phyloP scores from a whole-genome alignment of 176 grass and related monocot genomes.

The Triticum turgidum region DNA sequence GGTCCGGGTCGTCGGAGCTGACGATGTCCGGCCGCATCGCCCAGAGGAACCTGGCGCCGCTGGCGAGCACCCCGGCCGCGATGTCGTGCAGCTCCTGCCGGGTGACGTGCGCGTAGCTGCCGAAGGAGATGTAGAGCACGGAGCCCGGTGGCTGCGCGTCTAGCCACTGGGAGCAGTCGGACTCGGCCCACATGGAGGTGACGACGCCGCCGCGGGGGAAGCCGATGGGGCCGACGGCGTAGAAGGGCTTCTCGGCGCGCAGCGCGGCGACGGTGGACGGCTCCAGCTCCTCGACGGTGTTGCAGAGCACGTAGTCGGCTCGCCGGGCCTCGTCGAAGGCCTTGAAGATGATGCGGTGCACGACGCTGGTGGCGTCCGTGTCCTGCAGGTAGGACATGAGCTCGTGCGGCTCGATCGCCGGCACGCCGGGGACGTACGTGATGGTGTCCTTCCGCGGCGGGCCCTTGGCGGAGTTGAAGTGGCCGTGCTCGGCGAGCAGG shows the following conservation, averaged over 20 bases:
- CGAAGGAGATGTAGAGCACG: not conserved
- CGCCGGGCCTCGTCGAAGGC: conserved; percentile 55
- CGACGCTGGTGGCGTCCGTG: conserved; percentile 43
- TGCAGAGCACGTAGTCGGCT: conserved; percentile 61
- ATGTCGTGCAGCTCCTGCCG: conserved; percentile 58
- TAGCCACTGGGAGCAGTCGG: conserved; percentile 69
- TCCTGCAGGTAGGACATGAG: conserved; percentile 65
- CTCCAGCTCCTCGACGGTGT: conserved; percentile 81
- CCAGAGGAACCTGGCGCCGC: conserved; percentile 64
- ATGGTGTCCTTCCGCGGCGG: conserved; percentile 57
- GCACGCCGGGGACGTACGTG: conserved; percentile 71
- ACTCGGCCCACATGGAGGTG: conserved; percentile 36
- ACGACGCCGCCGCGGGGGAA: conserved; percentile 40
- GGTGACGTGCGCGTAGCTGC: conserved; percentile 28
- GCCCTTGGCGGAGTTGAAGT: conserved; percentile 52
- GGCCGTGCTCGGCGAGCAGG: conserved; percentile 49
- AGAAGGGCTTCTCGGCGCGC: conserved; percentile 49
- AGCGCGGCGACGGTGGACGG: conserved; percentile 48
- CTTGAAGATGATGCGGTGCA: conserved; percentile 66
- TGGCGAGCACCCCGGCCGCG: conserved; percentile 48
- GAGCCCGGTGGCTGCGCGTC: not conserved
- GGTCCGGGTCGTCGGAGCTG: conserved; percentile 58
- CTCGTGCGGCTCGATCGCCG: conserved; percentile 55
- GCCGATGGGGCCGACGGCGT: conserved; percentile 9
- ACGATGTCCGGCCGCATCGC: conserved; percentile 58